phyloP scores from a whole-genome alignment of 2,329 filamentous ascomycete genomes.

The Diaporthe vexans region DNA sequence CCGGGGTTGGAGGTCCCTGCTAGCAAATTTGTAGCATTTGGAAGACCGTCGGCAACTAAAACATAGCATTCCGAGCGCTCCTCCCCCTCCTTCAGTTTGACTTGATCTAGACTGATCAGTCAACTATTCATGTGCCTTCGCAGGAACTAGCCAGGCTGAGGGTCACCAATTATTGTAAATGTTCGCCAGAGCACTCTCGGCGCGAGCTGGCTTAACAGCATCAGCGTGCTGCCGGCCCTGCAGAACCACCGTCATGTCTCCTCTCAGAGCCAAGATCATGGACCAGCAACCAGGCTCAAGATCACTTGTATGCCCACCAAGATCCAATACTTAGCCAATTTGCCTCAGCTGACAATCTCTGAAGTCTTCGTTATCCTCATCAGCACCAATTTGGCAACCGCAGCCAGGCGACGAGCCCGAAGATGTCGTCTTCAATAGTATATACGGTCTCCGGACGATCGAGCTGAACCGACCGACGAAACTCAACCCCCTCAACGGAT shows the following conservation, averaged over 20 bases:
- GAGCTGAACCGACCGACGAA: slow-evolving; percentile 95
- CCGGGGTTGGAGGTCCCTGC: slow-evolving; percentile 28
- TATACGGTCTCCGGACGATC: slow-evolving; percentile 91
- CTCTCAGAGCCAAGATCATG: slow-evolving; percentile 82
- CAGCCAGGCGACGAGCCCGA: slow-evolving; percentile 80
- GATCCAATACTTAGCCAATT: slow-evolving; percentile 36
- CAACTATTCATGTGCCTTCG: slow-evolving; percentile 24
- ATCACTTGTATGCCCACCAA: slow-evolving; percentile 61
- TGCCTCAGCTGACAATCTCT: slow-evolving; percentile 32
- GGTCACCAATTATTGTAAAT: slow-evolving; percentile 56
- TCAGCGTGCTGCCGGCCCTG: slow-evolving; percentile 59
- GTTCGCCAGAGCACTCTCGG: slow-evolving; percentile 68
- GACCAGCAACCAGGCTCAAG: slow-evolving; percentile 47
- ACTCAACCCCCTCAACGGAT: slow-evolving; percentile 91
- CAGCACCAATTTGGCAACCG: slow-evolving; percentile 58
- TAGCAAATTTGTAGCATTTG: slow-evolving; percentile 39
- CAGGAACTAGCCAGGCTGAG: slow-evolving; percentile 18
- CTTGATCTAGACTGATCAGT: slow-evolving; percentile 16
- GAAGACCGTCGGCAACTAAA: not conserved
- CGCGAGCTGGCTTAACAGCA: slow-evolving; percentile 67
- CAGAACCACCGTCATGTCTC: slow-evolving; percentile 72
- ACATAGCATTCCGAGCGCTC: not conserved
- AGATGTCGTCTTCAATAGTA: slow-evolving; percentile 92
- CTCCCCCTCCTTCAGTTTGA: not conserved
- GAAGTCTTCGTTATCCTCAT: slow-evolving; percentile 26